These are phyloP conservation scores for Naganishia friedmannii DNA, from an alignment of 768 basidiomycete genomes.

Conservation along the genomic window DNA sequence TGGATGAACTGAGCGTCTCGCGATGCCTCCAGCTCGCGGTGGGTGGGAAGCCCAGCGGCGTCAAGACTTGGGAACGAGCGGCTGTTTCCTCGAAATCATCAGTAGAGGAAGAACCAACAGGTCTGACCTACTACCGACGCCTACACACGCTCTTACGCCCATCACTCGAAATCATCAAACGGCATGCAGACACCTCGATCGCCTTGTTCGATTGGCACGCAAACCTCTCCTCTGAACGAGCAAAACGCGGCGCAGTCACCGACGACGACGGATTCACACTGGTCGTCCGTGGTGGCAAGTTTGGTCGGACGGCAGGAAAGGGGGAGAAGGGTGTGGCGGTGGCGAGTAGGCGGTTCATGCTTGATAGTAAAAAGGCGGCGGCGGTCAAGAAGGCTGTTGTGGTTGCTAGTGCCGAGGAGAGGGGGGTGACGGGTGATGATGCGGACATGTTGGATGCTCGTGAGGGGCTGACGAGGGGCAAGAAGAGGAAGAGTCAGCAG, in stretches of 20 bases:
- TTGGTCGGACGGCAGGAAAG: constrained; percentile 81
- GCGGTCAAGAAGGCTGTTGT: constrained; percentile 33
- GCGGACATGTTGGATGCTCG: constrained; percentile 32
- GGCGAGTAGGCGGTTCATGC: constrained; percentile 61
- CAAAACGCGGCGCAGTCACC: constrained; percentile 68
- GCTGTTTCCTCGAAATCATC: constrained; percentile 44
- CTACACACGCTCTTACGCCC: constrained; percentile 70
- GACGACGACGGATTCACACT: constrained; percentile 95
- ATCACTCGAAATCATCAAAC: constrained; percentile 67
- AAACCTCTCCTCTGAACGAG: constrained; percentile 36
- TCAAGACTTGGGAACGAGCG: constrained; percentile 5
- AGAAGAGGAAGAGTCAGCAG: constrained; percentile 61
- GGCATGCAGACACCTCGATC: constrained; percentile 77
- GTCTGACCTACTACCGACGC: constrained; percentile 68
- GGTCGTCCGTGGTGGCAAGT: constrained; percentile 85
- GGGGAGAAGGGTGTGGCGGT: constrained; percentile 72
- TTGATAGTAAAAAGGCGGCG: constrained; percentile 38
- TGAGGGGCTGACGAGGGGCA: constrained; percentile 60
- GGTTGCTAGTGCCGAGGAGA: constrained; percentile 37
- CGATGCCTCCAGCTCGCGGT: constrained; percentile 10
- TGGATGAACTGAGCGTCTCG: constrained; percentile 14
- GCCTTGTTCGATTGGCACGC: constrained; percentile 70
- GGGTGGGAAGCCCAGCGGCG: background rate
- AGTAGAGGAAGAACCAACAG: constrained; percentile 59
- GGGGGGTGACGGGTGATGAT: constrained; percentile 37